These are phyloP conservation scores for Dianthus caryophyllus DNA, from an alignment of 148 eudicot species.

Conservation along the genomic window DNA sequence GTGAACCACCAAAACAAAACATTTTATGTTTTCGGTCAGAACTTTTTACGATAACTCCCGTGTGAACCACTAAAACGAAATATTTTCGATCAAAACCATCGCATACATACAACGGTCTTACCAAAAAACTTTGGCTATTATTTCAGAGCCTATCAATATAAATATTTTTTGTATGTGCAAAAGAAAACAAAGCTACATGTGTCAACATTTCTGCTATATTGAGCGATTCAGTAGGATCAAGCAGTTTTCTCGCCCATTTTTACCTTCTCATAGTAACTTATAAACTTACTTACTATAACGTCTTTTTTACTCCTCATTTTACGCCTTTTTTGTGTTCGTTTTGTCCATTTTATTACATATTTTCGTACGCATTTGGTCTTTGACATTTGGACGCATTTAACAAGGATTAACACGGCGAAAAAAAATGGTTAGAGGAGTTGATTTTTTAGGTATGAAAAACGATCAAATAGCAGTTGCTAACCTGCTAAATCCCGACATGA, in stretches of 20 bases:
- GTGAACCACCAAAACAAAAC: too few relatives aligned
- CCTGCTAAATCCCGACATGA: slow-evolving; percentile 45
- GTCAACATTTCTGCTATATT: neutral
- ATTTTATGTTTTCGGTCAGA: too few relatives aligned
- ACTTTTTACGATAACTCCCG: too few relatives aligned
- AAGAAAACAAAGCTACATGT: neutral
- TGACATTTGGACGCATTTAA: neutral
- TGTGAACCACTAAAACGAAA: too few relatives aligned
- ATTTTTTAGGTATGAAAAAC: slow-evolving; percentile 36
- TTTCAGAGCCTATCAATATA: too few relatives aligned
- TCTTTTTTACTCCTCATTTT: neutral
- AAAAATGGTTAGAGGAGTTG: slow-evolving; percentile 48
- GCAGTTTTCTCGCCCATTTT: neutral
- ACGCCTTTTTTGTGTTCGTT: neutral
- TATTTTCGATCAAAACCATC: too few relatives aligned
- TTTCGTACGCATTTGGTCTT: neutral
- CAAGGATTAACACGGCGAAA: neutral
- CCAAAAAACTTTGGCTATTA: too few relatives aligned
- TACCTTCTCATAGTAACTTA: neutral
- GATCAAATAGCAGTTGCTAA: slow-evolving; percentile 34
- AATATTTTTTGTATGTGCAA: too few relatives aligned
- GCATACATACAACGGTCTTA: too few relatives aligned
- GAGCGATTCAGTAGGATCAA: slow-evolving; percentile 23
- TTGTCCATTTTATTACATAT: neutral
- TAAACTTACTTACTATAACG: neutral